Percentiles rank a stretch among this genome's conserved stretches.
Evolutionary conservation across 2,329 filamentous ascomycete species (phyloP).

Genomic region (Talaromyces verruculosus): DNA sequence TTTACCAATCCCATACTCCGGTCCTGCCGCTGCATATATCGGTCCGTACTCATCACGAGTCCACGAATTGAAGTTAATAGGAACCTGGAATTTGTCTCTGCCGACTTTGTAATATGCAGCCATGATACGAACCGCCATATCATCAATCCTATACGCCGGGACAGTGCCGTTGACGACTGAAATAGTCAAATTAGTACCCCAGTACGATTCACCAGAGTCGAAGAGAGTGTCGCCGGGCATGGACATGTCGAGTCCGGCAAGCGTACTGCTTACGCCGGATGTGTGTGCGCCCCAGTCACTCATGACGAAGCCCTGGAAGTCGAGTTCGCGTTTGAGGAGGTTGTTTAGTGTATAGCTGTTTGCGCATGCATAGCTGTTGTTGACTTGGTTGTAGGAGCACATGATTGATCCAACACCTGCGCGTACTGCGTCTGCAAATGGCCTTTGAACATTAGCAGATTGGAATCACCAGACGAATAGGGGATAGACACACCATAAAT

Average conservation of each 20-base stretch:
- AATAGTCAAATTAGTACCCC: constrained; percentile 84
- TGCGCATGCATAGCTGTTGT: constrained; percentile 67
- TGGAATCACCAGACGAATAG: not conserved
- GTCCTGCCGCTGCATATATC: constrained; percentile 61
- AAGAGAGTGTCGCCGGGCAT: constrained; percentile 83
- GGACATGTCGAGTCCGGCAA: constrained; percentile 74
- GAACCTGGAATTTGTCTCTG: constrained; percentile 51
- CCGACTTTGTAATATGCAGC: constrained; percentile 65
- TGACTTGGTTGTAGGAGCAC: constrained; percentile 74
- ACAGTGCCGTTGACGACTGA: constrained; percentile 87
- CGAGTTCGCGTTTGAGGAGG: constrained; percentile 69
- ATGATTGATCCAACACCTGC: constrained; percentile 66
- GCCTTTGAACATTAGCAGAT: constrained; percentile 34
- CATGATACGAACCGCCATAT: constrained; percentile 83
- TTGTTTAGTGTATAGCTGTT: constrained; percentile 62
- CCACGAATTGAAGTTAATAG: constrained; percentile 89
- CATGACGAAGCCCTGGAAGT: constrained; percentile 69
- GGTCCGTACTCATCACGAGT: constrained; percentile 72
- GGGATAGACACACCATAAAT: constrained; percentile 62
- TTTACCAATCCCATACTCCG: constrained; percentile 60
- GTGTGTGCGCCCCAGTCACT: constrained; percentile 78
- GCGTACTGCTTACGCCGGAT: constrained; percentile 63
- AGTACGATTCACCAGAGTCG: constrained; percentile 70
- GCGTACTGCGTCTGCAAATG: constrained; percentile 67
- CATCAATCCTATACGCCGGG: constrained; percentile 81